phyloP scores from a whole-genome alignment of 805 yeast genomes.

The Kodamaea kaohsiungensis region DNA sequence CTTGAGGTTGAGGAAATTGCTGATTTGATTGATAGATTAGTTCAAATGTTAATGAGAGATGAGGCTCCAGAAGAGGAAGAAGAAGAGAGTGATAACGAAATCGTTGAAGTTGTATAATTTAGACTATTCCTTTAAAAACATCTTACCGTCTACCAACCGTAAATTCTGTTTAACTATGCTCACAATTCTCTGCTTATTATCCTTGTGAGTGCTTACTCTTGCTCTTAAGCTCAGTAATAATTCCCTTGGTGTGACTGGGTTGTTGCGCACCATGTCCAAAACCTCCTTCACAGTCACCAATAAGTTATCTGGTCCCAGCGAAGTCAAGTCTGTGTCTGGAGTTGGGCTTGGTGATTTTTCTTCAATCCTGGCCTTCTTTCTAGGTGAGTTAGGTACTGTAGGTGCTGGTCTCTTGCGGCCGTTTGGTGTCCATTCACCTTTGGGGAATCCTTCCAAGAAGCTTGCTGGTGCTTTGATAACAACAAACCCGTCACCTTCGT shows the following conservation, averaged over 20 bases:
- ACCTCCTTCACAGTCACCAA: conserved; percentile 75
- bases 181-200: conserved; percentile 62
- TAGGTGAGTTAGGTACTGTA: conserved; percentile 23
- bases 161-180: conserved; percentile 57
- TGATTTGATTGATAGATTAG: conserved; percentile 80
- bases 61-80: conserved; percentile 55
- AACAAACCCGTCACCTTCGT: conserved; percentile 44
- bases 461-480: conserved; percentile 64
- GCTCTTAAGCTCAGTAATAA: conserved; percentile 60
- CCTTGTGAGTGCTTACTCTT: conserved; percentile 63
- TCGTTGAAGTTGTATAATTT: conserved; percentile 51
- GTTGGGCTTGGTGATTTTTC: conserved; percentile 20
- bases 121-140: conserved; percentile 39
- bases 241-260: conserved; percentile 62
- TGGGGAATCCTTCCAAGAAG: conserved; percentile 65
- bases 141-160: conserved; percentile 50
- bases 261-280: conserved; percentile 55
- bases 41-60: conserved; percentile 90
- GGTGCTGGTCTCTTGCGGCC: conserved; percentile 38
- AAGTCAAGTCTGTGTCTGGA: conserved; percentile 28
- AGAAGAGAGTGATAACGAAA: conserved; percentile 49
- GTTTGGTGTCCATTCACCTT: conserved; percentile 83
- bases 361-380: conserved; percentile 33
- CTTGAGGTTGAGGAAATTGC: conserved; percentile 44
- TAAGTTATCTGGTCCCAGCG: conserved; percentile 38